Evolutionary conservation across 345 rosid species (phyloP).

Genomic region (Aurinia saxatilis): DNA sequence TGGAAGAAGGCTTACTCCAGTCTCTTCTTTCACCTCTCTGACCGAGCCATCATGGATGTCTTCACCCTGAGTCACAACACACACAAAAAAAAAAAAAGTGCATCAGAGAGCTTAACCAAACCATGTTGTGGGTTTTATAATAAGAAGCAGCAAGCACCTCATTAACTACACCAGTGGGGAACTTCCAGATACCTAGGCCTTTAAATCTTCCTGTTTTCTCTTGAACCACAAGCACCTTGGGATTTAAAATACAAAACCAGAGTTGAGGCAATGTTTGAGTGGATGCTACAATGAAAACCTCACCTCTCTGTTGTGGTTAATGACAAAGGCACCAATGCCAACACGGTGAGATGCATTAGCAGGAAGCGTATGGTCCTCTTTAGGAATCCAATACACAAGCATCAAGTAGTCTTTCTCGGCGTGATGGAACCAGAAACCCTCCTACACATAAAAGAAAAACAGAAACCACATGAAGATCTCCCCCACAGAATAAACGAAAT

Average conservation of each 20-base stretch:
- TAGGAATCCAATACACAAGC: slow-evolving; percentile 84
- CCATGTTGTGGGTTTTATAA: neutral
- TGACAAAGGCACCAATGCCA: slow-evolving; percentile 64
- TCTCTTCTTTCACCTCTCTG: slow-evolving; percentile 94
- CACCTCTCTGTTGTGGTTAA: slow-evolving; percentile 77
- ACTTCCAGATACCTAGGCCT: slow-evolving; percentile 70
- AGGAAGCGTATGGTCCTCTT: slow-evolving; percentile 55
- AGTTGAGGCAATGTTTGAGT: neutral
- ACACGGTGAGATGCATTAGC: slow-evolving; percentile 87
- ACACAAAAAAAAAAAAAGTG: neutral
- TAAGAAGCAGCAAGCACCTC: slow-evolving; percentile 43
- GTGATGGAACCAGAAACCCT: slow-evolving; percentile 92
- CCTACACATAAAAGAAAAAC: slow-evolving; percentile 34
- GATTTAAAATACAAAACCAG: neutral
- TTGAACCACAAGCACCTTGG: slow-evolving; percentile 71
- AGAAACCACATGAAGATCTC: no score
- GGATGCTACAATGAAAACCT: neutral
- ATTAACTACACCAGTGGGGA: slow-evolving; percentile 80
- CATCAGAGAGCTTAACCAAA: neutral
- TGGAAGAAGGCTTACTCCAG: slow-evolving; percentile 50
- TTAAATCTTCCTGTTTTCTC: slow-evolving; percentile 55
- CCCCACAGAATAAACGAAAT: no score
- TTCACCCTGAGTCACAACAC: slow-evolving; percentile 72
- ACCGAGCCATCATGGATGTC: slow-evolving; percentile 64
- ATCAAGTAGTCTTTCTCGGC: slow-evolving; percentile 77